Evolutionary conservation across 78 protist species (phyloP).

Genomic region (Creolimax fragrantissima): DNA sequence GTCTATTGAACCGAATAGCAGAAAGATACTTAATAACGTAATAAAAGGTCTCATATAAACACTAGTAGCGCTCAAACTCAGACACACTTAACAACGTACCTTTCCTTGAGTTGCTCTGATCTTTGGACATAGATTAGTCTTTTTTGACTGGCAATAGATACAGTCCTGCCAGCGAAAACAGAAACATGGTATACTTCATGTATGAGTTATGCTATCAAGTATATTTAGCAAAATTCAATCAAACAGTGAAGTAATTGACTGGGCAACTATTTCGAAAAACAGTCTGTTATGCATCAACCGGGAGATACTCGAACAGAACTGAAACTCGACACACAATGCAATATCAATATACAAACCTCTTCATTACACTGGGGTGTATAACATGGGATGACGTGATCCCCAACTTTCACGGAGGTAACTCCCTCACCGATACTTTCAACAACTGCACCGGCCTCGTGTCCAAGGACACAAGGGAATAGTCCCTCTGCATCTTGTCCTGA

Average conservation of each 20-base stretch:
- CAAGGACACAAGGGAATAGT: constrained; percentile 73
- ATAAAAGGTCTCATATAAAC: neutral
- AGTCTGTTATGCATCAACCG: too few species aligned
- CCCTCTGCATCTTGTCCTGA: constrained; percentile 7
- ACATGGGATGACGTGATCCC: constrained; percentile 45
- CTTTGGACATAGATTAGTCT: constrained; percentile 49
- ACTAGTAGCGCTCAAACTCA: constrained; percentile 36
- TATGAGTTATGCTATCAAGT: too few species aligned
- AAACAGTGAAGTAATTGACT: too few species aligned
- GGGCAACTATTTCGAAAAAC: too few species aligned
- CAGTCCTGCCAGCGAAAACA: neutral
- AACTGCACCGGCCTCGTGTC: constrained; percentile 88
- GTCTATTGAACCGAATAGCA: too few species aligned
- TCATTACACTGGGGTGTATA: constrained; percentile 56
- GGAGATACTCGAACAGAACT: too few species aligned
- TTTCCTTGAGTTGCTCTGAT: constrained; percentile 54
- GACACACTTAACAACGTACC: constrained; percentile 39
- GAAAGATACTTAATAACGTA: neutral
- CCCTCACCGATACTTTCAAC: constrained; percentile 91
- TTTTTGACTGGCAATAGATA: constrained; percentile 36
- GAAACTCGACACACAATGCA: too few species aligned
- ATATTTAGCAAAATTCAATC: too few species aligned
- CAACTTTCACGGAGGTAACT: constrained; percentile 43
- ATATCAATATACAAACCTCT: too few species aligned
- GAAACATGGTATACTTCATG: too few species aligned